Evolutionary conservation across 2,329 filamentous ascomycete genomes (phyloP).

Genomic region (Lachnellula hyalina): DNA sequence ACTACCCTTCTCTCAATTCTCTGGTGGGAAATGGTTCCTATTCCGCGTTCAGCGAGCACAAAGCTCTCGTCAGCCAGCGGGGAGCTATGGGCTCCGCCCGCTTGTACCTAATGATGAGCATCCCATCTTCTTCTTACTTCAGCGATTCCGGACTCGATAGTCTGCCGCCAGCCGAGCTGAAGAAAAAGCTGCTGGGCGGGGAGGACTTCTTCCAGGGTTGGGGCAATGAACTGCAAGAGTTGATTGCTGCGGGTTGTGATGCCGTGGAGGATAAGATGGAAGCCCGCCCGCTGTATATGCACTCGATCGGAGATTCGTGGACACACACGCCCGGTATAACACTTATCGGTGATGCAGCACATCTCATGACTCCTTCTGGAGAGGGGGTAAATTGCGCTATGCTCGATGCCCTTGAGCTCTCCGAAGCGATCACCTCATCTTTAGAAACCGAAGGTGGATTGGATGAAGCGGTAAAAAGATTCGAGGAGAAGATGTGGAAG

Average conservation of each 20-base stretch:
- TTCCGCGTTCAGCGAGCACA: constrained; percentile 2
- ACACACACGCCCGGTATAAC: constrained; percentile 34
- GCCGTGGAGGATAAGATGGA: not conserved
- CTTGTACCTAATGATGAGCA: constrained; percentile 14
- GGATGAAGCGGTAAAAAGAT: not conserved
- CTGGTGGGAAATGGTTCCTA: constrained; percentile 14
- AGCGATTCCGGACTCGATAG: not conserved
- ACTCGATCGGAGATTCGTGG: constrained; percentile 14
- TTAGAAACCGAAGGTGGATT: not conserved
- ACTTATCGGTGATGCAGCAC: constrained; percentile 46
- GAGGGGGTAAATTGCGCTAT: constrained; percentile 37
- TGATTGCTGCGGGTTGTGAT: constrained; percentile 5
- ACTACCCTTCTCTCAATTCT: constrained; percentile 6
- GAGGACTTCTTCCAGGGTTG: constrained; percentile 3
- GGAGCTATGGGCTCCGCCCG: constrained; percentile 8
- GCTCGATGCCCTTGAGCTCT: constrained; percentile 36
- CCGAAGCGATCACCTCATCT: not conserved
- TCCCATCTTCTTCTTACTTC: constrained; percentile 1
- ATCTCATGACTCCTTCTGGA: constrained; percentile 43
- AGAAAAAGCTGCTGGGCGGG: constrained; percentile 3
- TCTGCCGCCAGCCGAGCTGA: not conserved
- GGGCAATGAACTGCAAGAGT: constrained; percentile 1
- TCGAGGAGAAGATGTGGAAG: not conserved
- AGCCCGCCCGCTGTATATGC: constrained; percentile 6
- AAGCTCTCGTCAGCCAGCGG: constrained; percentile 13